Evolutionary conservation across 1,284 basidiomycete genomes (phyloP), one percentile per base, ranked within the genome.

Genomic region (Austroboletus rostrupii): DNA sequence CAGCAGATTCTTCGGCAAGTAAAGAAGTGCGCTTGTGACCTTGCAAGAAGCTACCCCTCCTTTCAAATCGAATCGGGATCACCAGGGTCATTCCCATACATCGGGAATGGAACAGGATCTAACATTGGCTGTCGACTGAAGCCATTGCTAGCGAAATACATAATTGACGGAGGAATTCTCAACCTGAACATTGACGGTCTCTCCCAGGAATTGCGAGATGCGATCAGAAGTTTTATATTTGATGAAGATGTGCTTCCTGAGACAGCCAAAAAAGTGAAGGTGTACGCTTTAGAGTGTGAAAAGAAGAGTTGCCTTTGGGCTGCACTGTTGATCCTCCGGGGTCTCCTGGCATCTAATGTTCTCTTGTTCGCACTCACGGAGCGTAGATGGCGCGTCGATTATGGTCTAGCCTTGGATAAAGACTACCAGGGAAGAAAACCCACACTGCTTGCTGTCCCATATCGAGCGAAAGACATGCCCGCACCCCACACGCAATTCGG

Each of bases 301-400:
- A 9, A 17, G n/a, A 38, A 46, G 11, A 55, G 49, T 17, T 23
- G 19, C 11, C 21, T 61, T 2, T 74, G 73, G 68, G 51, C 47
- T 10, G 53, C 47, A 7, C 49, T 78, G 14, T 62, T 79, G 6
- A 64, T 76, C 8, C 61, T 71, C n/a, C 69, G 75, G 8, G 76
- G 77, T 3, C 63, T 74, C 9, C 46, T 79, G 13, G 70, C 65
- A 0, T 60, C 64, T n/a, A 72, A 72, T 0, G 65, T 78, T 7
- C 55, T 78, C 2, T 37, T 61, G 5, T 70, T 72, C 50, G 62
- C 62, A 17, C 58, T 79, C 5, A 64, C 61, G 38, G 66, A 72
- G 28, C 69, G 68, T 49, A 68, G 75, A 16, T 79, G 73, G 71
- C 60, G 75, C 29, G 75, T 79, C 13, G 72, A 79, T 50, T 78